Base-by-base conservation (phyloP, 2,329 filamentous ascomycete species). In the Byssothecium circinans region DNA sequence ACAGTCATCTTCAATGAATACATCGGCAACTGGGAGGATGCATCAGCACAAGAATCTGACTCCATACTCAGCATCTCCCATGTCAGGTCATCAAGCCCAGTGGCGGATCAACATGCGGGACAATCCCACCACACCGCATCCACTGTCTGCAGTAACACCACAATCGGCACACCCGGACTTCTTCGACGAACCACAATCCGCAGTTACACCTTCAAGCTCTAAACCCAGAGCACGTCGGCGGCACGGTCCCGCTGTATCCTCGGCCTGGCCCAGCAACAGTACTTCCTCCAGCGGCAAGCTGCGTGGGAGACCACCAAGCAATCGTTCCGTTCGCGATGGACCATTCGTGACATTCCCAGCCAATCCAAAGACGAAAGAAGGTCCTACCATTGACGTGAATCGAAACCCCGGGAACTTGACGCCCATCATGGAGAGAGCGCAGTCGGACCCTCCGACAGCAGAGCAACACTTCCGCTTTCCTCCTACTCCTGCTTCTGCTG, bases 191-290 rank as follows among this genome's bases (percentile, higher is more conserved):
- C 87, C 88, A 8, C 84, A 80, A 40, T 91, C 89, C 1, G 88
- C 88, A 3, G 77, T 88, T n/a, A 88, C 86, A 3, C 84, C 86
- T 1, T 39, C 81, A 43, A 67, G 68, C 38, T 63, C 71, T 11
- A 69, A 70, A 29, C 85, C 78, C 53, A 70, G 81, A 49, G 70
- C 77, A 5, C 70, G 81, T 45, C 78, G 86, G 45, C 82, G 89
- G 3, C 88, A 95, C 66, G 91, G 91, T 0, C 88, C 90, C 0
- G 90, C 89, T 6, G 89, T 96, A 0, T 96, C 91, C 1, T 96
- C 91, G 8, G 91, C 91, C 1, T 96, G 91, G 91, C 84, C 87
- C 45, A 83, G 83, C 53, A 82, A 80, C 49, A 81, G 81, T 14
- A 76, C 79, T 32, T 77, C 83, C 11, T 74, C 81, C 1, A 82